phyloP scores from a whole-genome alignment of 2,329 filamentous ascomycete genomes.

The Phialemonium atrogriseum region DNA sequence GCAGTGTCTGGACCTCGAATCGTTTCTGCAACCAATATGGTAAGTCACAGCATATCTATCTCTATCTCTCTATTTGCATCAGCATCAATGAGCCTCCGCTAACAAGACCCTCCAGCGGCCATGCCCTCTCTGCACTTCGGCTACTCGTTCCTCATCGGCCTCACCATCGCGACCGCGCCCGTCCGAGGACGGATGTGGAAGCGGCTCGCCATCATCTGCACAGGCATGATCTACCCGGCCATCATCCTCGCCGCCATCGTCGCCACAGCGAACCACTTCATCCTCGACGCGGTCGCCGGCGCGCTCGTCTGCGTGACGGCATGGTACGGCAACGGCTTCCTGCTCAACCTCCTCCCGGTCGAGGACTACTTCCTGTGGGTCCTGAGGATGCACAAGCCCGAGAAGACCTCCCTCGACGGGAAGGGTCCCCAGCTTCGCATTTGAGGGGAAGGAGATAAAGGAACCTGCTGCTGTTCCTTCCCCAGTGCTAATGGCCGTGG shows the following conservation, averaged over 20 bases:
- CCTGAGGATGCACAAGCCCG: conserved; percentile 59
- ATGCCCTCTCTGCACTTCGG: conserved; percentile 73
- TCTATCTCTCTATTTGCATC: not conserved
- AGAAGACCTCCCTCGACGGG: too few relatives aligned
- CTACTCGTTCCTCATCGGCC: conserved; percentile 63
- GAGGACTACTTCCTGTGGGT: conserved; percentile 62
- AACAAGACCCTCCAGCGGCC: conserved; percentile 39
- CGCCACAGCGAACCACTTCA: conserved; percentile 65
- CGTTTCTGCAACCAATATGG: conserved; percentile 70
- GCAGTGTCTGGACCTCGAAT: conserved; percentile 65
- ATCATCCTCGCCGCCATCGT: conserved; percentile 61
- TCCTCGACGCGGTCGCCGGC: conserved; percentile 63
- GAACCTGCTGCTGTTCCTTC: too few relatives aligned
- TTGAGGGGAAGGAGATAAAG: too few relatives aligned
- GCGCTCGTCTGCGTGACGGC: conserved; percentile 56
- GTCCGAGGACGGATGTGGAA: conserved; percentile 45
- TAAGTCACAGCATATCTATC: conserved; percentile 20
- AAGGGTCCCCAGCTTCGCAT: too few relatives aligned
- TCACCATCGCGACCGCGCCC: conserved; percentile 60
- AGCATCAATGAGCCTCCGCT: not conserved
- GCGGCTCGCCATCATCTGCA: conserved; percentile 31
- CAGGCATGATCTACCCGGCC: conserved; percentile 56
- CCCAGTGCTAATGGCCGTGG: too few relatives aligned
- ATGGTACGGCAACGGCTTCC: conserved; percentile 45
- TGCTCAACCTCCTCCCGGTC: conserved; percentile 56